Base-by-base conservation (phyloP, 768 basidiomycete genomes). In the Tulasnella sp. region DNA sequence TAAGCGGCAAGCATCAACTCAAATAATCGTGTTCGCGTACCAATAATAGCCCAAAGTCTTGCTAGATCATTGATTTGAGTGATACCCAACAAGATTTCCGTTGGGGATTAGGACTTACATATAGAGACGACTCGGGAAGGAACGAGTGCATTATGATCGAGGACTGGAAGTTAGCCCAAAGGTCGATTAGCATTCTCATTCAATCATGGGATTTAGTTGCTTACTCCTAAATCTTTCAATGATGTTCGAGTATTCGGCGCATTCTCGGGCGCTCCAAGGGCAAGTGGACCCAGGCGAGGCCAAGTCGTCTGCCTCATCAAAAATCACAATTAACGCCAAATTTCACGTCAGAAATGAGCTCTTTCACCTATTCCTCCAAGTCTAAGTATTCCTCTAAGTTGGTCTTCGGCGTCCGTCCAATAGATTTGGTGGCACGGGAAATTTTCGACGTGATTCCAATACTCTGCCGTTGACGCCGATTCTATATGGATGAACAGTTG, bases 371-470 rank as follows among this genome's bases (percentile, higher is more conserved):
- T 54, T 8, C 24, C 40, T 3, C 79, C 79, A 41, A 48, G 79
- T 34, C 31, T 44, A 24, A 80, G 48, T 34, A 80, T 58, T 22
- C 69, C 79, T 24, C 40, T 73, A 18, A 79, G 24, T 20, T 72
- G 72, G 40, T 79, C 72, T 28, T 74, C 78, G 28, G 78, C 41
- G n/a, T 79, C 60, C 9, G 28, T 24, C 42, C 37, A 42, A 18
- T 22, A 46, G 12, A 46, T 16, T 20, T 77, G 28, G 54, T 80
- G 80, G 24, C 44, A 31, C 3, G 75, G 80, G 58, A 80, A 80
- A 37, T 80, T 60, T 58, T 80, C 80, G 22, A 76, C 40, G 41
- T 80, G 80, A 42, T 37, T 76, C 80, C 80, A 80, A 75, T 80
- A 80, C 28, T 80, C 80, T 31, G n/a, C 77, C 8, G 54, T 58